Percentiles rank a stretch among this genome's conserved stretches.
phyloP scores from a whole-genome alignment of 768 basidiomycete species.

The Leccinum broughii region DNA sequence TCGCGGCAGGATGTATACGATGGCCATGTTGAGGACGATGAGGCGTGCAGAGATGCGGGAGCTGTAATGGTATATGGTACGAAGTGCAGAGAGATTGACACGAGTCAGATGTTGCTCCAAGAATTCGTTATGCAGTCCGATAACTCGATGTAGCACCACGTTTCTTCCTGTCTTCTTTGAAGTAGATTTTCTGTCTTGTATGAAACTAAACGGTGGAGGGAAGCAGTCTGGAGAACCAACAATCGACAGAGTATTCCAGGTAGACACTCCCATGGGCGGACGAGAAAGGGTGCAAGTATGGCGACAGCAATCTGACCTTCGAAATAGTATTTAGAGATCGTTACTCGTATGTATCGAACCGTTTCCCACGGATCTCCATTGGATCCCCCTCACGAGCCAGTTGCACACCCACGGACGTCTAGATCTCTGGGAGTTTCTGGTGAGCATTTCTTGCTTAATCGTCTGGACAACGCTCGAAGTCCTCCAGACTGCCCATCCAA shows the following conservation, averaged over 20 bases:
- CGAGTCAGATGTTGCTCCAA: neutral
- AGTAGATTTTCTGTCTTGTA: neutral
- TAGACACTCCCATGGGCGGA: neutral
- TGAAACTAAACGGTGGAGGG: neutral
- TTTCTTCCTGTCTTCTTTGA: neutral
- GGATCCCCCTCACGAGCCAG: too few relatives aligned
- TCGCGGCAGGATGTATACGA: slow-evolving; percentile 6
- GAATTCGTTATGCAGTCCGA: neutral
- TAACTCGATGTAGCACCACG: neutral
- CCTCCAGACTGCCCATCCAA: neutral
- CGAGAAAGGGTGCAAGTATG: neutral
- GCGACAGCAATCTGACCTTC: too few relatives aligned
- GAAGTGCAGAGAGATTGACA: neutral
- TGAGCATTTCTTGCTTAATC: neutral
- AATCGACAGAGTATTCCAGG: too few relatives aligned
- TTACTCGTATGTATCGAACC: too few relatives aligned
- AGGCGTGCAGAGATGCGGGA: neutral
- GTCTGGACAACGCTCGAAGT: too few relatives aligned
- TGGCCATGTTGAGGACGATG: neutral
- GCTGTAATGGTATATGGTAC: neutral
- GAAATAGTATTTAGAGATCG: too few relatives aligned
- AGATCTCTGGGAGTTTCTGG: neutral
- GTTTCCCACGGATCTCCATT: too few relatives aligned
- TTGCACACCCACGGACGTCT: neutral
- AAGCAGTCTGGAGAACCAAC: neutral